These are phyloP conservation scores for Coffea canephora DNA, from an alignment of 257 asterid species.

Conservation along the genomic window DNA sequence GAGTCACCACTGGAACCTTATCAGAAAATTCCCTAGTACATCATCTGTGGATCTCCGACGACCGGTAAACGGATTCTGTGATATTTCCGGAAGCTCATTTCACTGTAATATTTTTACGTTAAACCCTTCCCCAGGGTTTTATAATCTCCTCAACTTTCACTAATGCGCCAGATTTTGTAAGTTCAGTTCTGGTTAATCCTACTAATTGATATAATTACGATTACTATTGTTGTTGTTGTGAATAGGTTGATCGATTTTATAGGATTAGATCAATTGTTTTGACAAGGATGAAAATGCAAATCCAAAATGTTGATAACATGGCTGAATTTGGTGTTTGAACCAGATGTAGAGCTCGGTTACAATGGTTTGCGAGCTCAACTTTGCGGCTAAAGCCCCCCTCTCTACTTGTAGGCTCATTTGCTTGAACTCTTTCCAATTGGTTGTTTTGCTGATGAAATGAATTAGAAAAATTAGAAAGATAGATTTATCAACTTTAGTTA, in stretches of 20 bases:
- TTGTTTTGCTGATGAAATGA: background rate
- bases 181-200: background rate
- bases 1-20: background rate
- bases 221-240: background rate
- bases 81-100: background rate
- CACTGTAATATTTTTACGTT: background rate
- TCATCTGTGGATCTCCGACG: background rate
- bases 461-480: background rate
- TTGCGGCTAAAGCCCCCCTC: background rate
- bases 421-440: background rate
- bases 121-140: slow-evolving; percentile 5
- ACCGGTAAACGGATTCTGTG: background rate
- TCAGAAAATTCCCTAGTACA: background rate
- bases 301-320: background rate
- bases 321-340: background rate
- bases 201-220: no score
- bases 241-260: background rate
- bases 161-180: slow-evolving; percentile 27
- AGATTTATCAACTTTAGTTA: no score
- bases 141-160: slow-evolving; percentile 1
- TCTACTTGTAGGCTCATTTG: slow-evolving; percentile 1
- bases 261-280: no score
- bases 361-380: slow-evolving; percentile 1
- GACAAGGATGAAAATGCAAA: background rate
- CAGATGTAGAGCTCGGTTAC: slow-evolving; percentile 6